These are phyloP conservation scores for Chlorella sp. DNA, from an alignment of 139 green algal species.

Conservation along the genomic window DNA sequence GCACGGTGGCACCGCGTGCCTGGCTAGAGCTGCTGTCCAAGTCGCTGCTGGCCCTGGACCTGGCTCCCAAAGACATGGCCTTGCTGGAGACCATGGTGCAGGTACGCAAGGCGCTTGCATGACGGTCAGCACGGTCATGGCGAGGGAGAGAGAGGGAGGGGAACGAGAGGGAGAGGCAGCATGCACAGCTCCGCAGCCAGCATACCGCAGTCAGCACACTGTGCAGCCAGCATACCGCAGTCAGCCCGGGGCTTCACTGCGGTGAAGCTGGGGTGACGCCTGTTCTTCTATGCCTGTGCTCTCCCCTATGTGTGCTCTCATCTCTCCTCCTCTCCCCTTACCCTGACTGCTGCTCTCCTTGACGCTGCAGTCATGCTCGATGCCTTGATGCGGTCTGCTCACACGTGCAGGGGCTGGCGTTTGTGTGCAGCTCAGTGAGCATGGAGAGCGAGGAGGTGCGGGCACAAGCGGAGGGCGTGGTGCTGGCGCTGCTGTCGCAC, in stretches of 20 bases:
- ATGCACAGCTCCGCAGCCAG: neutral
- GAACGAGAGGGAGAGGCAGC: no score
- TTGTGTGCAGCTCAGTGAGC: slow-evolving; percentile 11
- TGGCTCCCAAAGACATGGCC: neutral
- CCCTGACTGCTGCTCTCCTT: no score
- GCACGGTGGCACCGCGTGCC: neutral
- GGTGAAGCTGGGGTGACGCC: neutral
- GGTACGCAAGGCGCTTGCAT: neutral
- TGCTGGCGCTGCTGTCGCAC: slow-evolving; percentile 23
- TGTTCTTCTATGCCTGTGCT: no score
- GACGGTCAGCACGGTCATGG: neutral
- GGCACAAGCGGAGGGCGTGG: slow-evolving; percentile 11
- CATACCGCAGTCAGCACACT: neutral
- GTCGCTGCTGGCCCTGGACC: neutral
- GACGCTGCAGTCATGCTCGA: no score
- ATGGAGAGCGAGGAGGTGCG: neutral
- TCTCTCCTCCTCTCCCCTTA: no score
- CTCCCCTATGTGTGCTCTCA: no score
- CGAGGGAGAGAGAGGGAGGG: no score
- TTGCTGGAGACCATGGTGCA: neutral
- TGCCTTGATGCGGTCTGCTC: no score
- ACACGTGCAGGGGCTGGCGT: slow-evolving; percentile 10
- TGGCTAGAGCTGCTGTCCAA: slow-evolving; percentile 2
- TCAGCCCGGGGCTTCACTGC: neutral
- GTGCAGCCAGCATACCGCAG: neutral